phyloP scores from a whole-genome alignment of 148 eudicot genomes.

The Rhododendron henanense region DNA sequence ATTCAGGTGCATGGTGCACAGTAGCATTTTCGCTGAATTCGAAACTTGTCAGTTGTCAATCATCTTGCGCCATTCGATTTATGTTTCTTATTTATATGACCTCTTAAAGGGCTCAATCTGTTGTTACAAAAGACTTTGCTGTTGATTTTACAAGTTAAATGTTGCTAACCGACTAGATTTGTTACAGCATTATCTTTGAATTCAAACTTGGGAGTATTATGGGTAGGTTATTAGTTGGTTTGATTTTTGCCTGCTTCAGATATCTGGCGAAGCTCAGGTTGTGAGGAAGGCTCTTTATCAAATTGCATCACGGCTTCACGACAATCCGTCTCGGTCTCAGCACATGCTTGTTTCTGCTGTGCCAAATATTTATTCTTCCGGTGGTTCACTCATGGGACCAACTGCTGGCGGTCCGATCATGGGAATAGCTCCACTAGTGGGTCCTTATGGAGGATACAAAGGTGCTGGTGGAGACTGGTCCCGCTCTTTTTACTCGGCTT shows the following conservation, averaged over 20 bases:
- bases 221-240: not conserved
- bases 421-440: slow-evolving; percentile 68
- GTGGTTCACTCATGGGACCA: slow-evolving; percentile 67
- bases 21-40: not conserved
- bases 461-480: slow-evolving; percentile 71
- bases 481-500: slow-evolving; percentile 53
- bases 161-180: not conserved
- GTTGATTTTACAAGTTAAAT: not conserved
- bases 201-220: not conserved
- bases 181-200: not conserved
- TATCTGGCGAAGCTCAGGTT: slow-evolving; percentile 70
- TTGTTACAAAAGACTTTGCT: not conserved
- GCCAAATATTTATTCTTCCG: slow-evolving; percentile 46
- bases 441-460: slow-evolving; percentile 81
- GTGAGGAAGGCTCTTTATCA: slow-evolving; percentile 80
- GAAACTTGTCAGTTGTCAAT: not conserved
- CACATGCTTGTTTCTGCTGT: slow-evolving; percentile 72
- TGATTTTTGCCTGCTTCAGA: slow-evolving; percentile 30
- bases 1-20: not conserved
- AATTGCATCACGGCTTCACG: slow-evolving; percentile 85
- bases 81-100: not conserved
- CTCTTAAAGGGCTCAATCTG: not conserved
- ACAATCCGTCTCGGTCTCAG: slow-evolving; percentile 92
- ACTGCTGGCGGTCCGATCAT: slow-evolving; percentile 59
- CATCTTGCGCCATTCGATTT: not conserved